Evolutionary conservation across 2,329 filamentous ascomycete species (phyloP).

Genomic region (Aspergillus sp.): DNA sequence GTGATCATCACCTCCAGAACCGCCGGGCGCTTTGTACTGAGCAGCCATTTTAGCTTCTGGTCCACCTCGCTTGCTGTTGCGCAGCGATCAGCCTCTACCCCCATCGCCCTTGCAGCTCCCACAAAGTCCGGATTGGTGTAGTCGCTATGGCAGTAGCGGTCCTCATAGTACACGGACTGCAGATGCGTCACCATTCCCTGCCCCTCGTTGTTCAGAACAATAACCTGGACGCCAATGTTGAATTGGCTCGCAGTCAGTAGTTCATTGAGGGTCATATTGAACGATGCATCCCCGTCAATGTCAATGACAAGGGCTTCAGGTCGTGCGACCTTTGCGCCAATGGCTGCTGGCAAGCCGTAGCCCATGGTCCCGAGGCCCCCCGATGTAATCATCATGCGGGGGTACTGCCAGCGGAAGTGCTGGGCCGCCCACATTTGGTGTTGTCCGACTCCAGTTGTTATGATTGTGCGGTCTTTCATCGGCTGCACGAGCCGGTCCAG

Average conservation of each 20-base stretch:
- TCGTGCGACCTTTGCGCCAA: constrained; percentile 89
- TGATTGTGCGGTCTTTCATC: constrained; percentile 82
- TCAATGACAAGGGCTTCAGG: constrained; percentile 87
- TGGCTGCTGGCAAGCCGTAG: constrained; percentile 89
- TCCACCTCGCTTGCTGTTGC: too few relatives aligned
- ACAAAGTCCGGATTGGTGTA: too few relatives aligned
- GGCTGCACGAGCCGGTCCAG: constrained; percentile 81
- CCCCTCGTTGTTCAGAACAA: constrained; percentile 95
- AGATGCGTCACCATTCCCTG: constrained; percentile 94
- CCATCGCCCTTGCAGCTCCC: too few relatives aligned
- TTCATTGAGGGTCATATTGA: constrained; percentile 98
- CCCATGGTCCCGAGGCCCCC: constrained; percentile 98
- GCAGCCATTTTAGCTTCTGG: too few relatives aligned
- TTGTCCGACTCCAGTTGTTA: constrained; percentile 92
- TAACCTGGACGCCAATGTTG: constrained; percentile 93
- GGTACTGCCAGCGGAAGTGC: constrained; percentile 92
- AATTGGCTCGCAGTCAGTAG: constrained; percentile 92
- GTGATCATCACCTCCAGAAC: too few relatives aligned
- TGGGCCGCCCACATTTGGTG: constrained; percentile 99
- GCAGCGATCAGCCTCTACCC: too few relatives aligned
- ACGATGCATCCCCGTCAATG: constrained; percentile 95
- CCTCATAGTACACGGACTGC: too few relatives aligned
- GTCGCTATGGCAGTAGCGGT: too few relatives aligned
- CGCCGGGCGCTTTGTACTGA: too few relatives aligned
- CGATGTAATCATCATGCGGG: constrained; percentile 92